phyloP scores from a whole-genome alignment of 192 early-diverging fungal genomes.

The Thamnidium elegans region DNA sequence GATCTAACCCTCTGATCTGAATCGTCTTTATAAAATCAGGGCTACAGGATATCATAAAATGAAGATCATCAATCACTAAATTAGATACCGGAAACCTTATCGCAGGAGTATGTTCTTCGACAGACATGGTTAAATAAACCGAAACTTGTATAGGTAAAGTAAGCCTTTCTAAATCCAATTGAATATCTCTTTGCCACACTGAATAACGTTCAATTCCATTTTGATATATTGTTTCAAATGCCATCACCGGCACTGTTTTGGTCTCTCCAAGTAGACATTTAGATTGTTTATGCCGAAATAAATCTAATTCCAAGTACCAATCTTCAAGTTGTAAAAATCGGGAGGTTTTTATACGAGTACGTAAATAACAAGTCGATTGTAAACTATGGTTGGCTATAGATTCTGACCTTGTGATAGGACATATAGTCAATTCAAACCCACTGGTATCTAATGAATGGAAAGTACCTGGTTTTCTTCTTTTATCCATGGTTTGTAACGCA shows the following conservation, averaged over 20 bases:
- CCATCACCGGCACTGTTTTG: neutral
- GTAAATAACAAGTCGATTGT: neutral
- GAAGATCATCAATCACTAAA: conserved; percentile 11
- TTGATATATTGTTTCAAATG: neutral
- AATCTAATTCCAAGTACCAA: conserved; percentile 1
- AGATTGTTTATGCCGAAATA: neutral
- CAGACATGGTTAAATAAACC: neutral
- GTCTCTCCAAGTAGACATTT: neutral
- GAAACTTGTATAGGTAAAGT: neutral
- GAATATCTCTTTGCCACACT: conserved; percentile 8
- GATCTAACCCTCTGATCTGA: neutral
- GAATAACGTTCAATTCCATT: conserved; percentile 12
- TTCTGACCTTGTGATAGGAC: neutral
- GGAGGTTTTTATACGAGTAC: neutral
- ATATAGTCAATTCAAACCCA: neutral
- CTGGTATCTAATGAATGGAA: conserved; percentile 1
- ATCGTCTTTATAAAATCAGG: neutral
- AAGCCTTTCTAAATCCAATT: neutral
- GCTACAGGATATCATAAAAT: neutral
- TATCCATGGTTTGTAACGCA: neutral
- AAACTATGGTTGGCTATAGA: neutral
- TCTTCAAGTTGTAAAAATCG: conserved; percentile 1
- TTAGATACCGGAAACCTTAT: conserved; percentile 1
- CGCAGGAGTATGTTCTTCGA: neutral
- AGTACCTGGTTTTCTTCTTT: conserved; percentile 1